Percentiles rank a stretch among this genome's conserved stretches.
Evolutionary conservation across 2,329 filamentous ascomycete genomes (phyloP).

Genomic region (Alternaria dauci): DNA sequence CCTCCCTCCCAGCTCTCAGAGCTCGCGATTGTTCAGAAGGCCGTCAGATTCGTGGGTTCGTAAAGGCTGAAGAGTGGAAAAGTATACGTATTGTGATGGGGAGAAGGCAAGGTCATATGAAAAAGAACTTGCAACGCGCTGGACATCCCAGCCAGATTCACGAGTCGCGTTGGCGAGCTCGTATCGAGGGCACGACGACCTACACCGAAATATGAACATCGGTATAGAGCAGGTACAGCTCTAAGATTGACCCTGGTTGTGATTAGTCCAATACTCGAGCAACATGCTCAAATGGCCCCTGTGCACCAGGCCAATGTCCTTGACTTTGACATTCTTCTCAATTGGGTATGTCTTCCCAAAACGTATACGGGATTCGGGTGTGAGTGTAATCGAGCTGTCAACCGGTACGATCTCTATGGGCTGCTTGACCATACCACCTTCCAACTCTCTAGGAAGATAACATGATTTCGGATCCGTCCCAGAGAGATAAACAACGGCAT

Average conservation of each 20-base stretch:
- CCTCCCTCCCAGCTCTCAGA: background rate
- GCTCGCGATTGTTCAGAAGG: background rate
- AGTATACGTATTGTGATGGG: background rate
- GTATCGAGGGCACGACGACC: background rate
- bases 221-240: background rate
- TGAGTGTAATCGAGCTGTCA: constrained; percentile 31
- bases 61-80: background rate
- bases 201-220: background rate
- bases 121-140: background rate
- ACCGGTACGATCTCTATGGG: constrained; percentile 48
- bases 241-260: too few species aligned
- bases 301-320: constrained; percentile 51
- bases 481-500: constrained; percentile 49
- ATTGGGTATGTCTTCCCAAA: constrained; percentile 54
- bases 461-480: constrained; percentile 16
- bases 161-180: too few species aligned
- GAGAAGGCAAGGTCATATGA: background rate
- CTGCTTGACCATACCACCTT: constrained; percentile 46
- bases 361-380: constrained; percentile 50
- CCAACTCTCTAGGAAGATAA: constrained; percentile 37
- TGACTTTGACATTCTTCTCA: constrained; percentile 56
- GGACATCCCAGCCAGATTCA: too few species aligned
- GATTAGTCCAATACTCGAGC: constrained; percentile 15
- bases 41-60: background rate
- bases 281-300: constrained; percentile 32